Conservation (phyloP, 2,329 filamentous ascomycete species). For the Lecanosticta acicola region DNA sequence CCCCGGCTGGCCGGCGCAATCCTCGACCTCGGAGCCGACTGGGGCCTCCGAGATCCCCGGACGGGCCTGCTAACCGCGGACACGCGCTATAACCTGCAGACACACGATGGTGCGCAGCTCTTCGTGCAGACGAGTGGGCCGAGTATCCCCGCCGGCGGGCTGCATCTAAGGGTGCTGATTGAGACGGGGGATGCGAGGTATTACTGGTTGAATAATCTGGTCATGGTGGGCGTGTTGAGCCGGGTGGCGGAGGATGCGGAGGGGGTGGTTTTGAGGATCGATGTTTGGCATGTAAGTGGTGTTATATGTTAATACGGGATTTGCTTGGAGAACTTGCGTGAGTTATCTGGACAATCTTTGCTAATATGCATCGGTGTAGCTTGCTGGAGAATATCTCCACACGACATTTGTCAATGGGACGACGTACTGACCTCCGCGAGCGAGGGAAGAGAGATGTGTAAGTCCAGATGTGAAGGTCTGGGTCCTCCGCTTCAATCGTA, state of each 20-base stretch:
- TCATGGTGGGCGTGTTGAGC: constrained; percentile 22
- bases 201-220: constrained; percentile 37
- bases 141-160: constrained; percentile 24
- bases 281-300: constrained; percentile 29
- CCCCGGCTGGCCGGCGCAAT: constrained; percentile 27
- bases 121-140: constrained; percentile 33
- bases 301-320: no score
- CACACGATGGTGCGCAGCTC: constrained; percentile 33
- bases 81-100: constrained; percentile 34
- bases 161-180: constrained; percentile 32
- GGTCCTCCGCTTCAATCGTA: no score
- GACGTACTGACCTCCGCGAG: no score
- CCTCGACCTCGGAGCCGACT: constrained; percentile 35
- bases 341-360: background rate
- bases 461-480: no score
- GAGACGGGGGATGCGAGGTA: constrained; percentile 34
- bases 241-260: constrained; percentile 11
- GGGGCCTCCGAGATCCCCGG: constrained; percentile 31
- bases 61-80: constrained; percentile 32
- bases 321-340: background rate
- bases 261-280: constrained; percentile 21
- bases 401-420: constrained; percentile 19
- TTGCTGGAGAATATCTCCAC: constrained; percentile 13
- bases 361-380: constrained; percentile 5
- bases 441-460: no score